Base-by-base conservation (phyloP, 805 yeast species). In the Saturnispora mendoncae region DNA sequence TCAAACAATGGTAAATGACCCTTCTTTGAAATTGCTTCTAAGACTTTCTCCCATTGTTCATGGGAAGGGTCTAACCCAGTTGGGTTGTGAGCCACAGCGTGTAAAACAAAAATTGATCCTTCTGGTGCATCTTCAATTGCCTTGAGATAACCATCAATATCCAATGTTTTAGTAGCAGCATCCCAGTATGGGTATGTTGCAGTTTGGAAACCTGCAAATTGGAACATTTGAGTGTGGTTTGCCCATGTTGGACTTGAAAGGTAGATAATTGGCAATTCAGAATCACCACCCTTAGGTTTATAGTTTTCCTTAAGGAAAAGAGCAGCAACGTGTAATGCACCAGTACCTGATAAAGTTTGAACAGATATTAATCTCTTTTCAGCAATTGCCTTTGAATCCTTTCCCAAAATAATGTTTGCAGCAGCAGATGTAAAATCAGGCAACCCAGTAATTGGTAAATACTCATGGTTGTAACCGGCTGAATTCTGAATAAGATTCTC, bases 41-140 rank as follows among this genome's bases (percentile, higher is more conserved):
- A 69, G 40, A 92, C 80, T 54, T 68, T 52, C 35, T 61, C 61
- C 98, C 98, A 90, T 65, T 90, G 83, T 39, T 73, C 82, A 44
- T 69, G 67, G 2, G 83, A 76, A 43, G 97, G 97, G 61, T 90
- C 98, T 52, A 90, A 76, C 32, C 97, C 98, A 18, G 97, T 90
- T 45, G 98, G 97, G 62, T 90, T 90, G 65, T 90, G 98, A 26
- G 97, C 97, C 62, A 97, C 88, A 3, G 97, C 87, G 59, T 90
- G 98, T 46, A 90, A 69, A 44, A 90, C 62, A 52, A 90, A 78
- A 34, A 86, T 67, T 7, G 95, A 85, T 37, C 94, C 94, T 6
- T 61, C 58, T 41, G 81, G 80, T 10, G 96, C 94, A 17, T 59
- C 43, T 36, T 73, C 67, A 48, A 90, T 79, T 33, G 85, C 65